Base-by-base conservation (phyloP, 1,284 basidiomycete species). In the Pyrrhoderma noxium region DNA sequence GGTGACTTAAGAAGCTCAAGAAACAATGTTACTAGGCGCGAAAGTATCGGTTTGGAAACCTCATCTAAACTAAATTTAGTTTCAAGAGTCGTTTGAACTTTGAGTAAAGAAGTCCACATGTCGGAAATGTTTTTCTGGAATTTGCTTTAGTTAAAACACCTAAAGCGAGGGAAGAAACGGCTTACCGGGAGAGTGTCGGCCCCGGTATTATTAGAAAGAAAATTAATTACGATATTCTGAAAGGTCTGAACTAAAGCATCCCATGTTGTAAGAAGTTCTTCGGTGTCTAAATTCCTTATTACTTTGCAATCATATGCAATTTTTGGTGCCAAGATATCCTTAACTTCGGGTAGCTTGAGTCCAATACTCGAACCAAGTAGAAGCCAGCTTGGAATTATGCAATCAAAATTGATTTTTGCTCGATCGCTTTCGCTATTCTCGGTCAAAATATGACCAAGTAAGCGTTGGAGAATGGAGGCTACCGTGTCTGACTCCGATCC, bases 31-130 rank as follows among this genome's bases (percentile, higher is more conserved):
- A 43, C 42, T 9, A 51, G 36, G 13, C 41, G 27, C 13, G 43
- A 51, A 18, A 51, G 34, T 14, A 40, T 18, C 3, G 34, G 43
- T 27, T 37, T 45, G 7, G 49, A 37, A 4, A 44, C 27, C 16
- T 23, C 21, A 8, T 35, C 21, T 16, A 13, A 16, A 11, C 34
- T 37, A 23, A 45, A 51, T 19, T n/a, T 19, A 13, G 14, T n/a
- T 1, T n/a, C 37, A 18, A 51, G 41, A 2, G 25, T 14, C 16
- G 37, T 16, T 16, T 51, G 49, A 36, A 51, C 43, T 35, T 23
- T 44, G 16, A 51, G 41, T n/a, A 51, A 37, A 22, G 49, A 37
- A 1, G 16, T 35, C 49, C 49, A 51, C 5, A 51, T 42, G n/a
- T 21, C 8, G 14, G 45, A 27, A 14, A 25, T 51, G 13, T 45